Conservation (phyloP, 495 filamentous ascomycete genomes). For the Neurospora hispaniola region DNA sequence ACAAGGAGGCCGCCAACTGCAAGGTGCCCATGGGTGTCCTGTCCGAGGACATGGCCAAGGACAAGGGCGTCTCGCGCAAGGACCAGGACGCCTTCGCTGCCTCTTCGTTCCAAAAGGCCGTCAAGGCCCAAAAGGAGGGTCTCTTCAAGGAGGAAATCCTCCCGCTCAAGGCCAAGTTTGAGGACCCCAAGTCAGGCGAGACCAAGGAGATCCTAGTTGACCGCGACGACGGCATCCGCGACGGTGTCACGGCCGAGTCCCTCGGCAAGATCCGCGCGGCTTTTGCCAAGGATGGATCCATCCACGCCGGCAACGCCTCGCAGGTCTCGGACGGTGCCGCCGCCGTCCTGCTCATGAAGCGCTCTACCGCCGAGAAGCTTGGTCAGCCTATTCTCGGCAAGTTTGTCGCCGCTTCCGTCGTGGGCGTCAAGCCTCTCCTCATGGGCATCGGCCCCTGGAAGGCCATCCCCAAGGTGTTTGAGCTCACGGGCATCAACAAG, state of each 20-base stretch:
- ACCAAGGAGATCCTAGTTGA: conserved; percentile 73
- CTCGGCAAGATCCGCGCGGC: conserved; percentile 83
- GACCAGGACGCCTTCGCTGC: conserved; percentile 87
- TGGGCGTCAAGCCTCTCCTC: conserved; percentile 82
- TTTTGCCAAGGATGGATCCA: conserved; percentile 85
- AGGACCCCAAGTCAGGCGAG: conserved; percentile 86
- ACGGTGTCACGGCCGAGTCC: conserved; percentile 76
- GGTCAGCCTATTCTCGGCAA: conserved; percentile 83
- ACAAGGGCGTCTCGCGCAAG: conserved; percentile 57
- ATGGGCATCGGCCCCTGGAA: conserved; percentile 97
- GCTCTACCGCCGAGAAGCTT: conserved; percentile 77
- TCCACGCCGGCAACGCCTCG: conserved; percentile 91
- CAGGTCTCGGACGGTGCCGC: conserved; percentile 96
- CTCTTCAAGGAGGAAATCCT: conserved; percentile 90
- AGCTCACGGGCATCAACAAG: conserved; percentile 75
- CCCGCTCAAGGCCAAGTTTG: conserved; percentile 70
- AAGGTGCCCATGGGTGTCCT: conserved; percentile 96
- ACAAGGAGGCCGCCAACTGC: conserved; percentile 83
- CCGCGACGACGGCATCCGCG: conserved; percentile 78
- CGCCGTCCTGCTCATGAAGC: conserved; percentile 91
- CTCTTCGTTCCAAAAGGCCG: conserved; percentile 77
- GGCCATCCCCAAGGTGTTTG: conserved; percentile 83
- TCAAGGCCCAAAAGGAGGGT: conserved; percentile 73
- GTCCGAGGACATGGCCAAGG: conserved; percentile 91
- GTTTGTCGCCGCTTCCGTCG: conserved; percentile 72